These are phyloP conservation scores for Eutrema salsugineum DNA, from an alignment of 441 rosid genomes.

Conservation along the genomic window DNA sequence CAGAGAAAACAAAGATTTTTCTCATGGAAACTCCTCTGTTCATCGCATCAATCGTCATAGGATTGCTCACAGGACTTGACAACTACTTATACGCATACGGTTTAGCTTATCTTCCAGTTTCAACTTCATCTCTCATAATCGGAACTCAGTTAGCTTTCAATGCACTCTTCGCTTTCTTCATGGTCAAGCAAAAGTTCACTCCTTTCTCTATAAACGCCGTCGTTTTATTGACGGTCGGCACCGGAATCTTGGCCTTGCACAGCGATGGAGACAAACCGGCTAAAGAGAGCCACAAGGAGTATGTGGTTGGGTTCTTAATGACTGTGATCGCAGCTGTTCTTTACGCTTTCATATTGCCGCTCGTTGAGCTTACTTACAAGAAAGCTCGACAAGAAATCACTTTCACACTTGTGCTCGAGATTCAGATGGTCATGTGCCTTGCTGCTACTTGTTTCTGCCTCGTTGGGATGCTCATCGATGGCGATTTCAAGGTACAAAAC, in stretches of 20 bases:
- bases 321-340: conserved; percentile 48
- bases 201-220: conserved; percentile 42
- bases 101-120: conserved; percentile 43
- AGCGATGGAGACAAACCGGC: conserved; percentile 44
- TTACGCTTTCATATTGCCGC: conserved; percentile 59
- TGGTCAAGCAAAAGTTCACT: conserved; percentile 56
- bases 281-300: conserved; percentile 33
- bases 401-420: conserved; percentile 58
- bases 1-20: conserved; percentile 23
- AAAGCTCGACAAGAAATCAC: conserved; percentile 53
- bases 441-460: conserved; percentile 49
- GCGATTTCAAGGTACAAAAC: conserved; percentile 61
- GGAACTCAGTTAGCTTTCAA: conserved; percentile 50
- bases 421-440: conserved; percentile 52
- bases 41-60: conserved; percentile 35
- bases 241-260: conserved; percentile 35
- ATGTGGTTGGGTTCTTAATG: conserved; percentile 44
- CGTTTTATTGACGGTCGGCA: conserved; percentile 39
- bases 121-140: conserved; percentile 50
- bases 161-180: conserved; percentile 44
- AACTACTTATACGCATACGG: conserved; percentile 49
- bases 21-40: conserved; percentile 36
- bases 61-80: conserved; percentile 46
- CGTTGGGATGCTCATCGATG: conserved; percentile 48
- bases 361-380: conserved; percentile 60